Base-by-base conservation (phyloP, 2,329 filamentous ascomycete species). In the Cladophialophora exuberans region DNA sequence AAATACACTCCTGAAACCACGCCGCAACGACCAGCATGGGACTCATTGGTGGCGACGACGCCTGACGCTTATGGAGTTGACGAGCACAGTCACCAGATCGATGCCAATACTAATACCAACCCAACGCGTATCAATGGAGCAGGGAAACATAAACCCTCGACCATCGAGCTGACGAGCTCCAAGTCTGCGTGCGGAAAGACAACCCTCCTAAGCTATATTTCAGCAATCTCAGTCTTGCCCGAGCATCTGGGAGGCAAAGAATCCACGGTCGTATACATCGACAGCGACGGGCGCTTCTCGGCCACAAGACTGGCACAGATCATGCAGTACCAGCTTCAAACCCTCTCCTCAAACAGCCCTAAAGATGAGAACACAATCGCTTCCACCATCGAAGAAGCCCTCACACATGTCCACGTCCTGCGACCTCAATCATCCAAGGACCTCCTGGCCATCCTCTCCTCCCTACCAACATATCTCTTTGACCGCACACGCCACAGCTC, bases 341-440 rank as follows among this genome's bases (percentile, higher is more conserved):
- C n/a, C 53, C 39, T 15, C 46, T 28, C 17, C 26, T 1, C 42
- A 26, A 11, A 13, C 22, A 20, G 17, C 15, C 35, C 17, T 9
- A 4, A 18, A 4, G 9, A 30, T 15, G 1, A 36, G 6, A 18
- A 15, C 35, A 49, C 15, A 42, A 22, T 28, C 20, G n/a, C 38
- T 20, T 13, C 33, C 5, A 48, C 36, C 18, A 25, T 53, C 25
- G 20, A 49, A 18, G 49, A 58, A 33, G 42, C 73, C 3, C 70
- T 87, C 0, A 64, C 70, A 23, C 83, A 86, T 62, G 67, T 86
- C 31, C 83, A 86, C 65, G 72, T 86, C 57, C 81, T 84, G 69
- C 76, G 71, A 2, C 82, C 82, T 0, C 73, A 79, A 39, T 79
- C 79, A 1, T 79, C 80, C 20, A 42, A 69, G 2, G 73, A 77